Conservation (phyloP, 1,284 basidiomycete species). For the Porodaedalea pini region DNA sequence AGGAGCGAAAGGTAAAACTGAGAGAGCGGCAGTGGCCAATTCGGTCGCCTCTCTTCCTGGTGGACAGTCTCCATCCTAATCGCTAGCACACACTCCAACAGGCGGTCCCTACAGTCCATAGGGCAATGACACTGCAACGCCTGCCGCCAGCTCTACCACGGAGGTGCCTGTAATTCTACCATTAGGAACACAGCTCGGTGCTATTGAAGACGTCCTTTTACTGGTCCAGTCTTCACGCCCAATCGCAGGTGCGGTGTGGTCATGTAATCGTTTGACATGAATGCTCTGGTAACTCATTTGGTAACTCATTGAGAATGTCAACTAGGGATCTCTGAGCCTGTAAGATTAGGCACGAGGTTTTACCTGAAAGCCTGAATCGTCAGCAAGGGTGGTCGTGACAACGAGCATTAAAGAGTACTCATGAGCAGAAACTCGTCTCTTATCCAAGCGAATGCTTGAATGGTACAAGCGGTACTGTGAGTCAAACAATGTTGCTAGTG, state of each 20-base stretch:
- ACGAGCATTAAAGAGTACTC: too few species aligned
- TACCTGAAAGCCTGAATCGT: too few species aligned
- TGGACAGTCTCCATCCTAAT: conserved; percentile 28
- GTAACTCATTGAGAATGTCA: not conserved
- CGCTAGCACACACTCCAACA: conserved; percentile 19
- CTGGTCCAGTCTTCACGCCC: conserved; percentile 56
- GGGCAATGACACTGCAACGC: conserved; percentile 26
- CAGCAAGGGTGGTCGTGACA: too few species aligned
- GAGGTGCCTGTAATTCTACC: conserved; percentile 10
- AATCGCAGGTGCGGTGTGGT: conserved; percentile 48
- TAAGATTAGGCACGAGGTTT: too few species aligned
- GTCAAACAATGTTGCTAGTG: too few species aligned
- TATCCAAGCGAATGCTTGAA: too few species aligned
- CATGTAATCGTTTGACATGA: not conserved
- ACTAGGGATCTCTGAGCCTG: conserved; percentile 50
- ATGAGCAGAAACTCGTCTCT: too few species aligned
- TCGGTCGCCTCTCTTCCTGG: conserved; percentile 33
- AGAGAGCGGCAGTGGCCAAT: conserved; percentile 47
- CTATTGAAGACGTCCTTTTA: conserved; percentile 74
- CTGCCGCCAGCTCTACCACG: not conserved
- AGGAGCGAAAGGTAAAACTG: conserved; percentile 75
- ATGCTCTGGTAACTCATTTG: too few species aligned
- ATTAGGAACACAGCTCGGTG: conserved; percentile 60
- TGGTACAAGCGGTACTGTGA: too few species aligned
- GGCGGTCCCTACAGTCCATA: conserved; percentile 23